These are phyloP conservation scores for Marasmius tenuissimus DNA, from an alignment of 1,284 basidiomycete genomes.

Conservation along the genomic window DNA sequence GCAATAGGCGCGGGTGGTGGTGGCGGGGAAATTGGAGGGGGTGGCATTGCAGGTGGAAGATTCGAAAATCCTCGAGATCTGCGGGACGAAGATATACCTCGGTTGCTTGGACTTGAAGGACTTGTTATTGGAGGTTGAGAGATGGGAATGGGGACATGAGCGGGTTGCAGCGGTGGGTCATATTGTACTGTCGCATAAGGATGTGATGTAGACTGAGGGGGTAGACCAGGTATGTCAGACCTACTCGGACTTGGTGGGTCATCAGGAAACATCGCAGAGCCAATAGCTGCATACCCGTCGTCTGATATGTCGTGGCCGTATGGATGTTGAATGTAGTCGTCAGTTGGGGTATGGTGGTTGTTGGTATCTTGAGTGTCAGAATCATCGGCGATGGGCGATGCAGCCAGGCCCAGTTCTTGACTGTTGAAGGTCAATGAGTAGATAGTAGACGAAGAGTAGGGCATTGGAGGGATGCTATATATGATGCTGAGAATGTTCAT, in stretches of 20 bases:
- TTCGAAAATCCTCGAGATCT: conserved; percentile 51
- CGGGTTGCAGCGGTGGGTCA: conserved; percentile 25
- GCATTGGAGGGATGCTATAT: conserved; percentile 76
- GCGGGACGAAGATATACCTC: conserved; percentile 14
- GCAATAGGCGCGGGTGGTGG: conserved; percentile 48
- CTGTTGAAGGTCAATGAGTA: conserved; percentile 46
- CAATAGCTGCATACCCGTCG: conserved; percentile 46
- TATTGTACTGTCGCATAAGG: conserved; percentile 35
- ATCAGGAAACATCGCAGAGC: conserved; percentile 44
- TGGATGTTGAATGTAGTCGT: conserved; percentile 31
- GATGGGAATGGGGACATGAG: conserved; percentile 21
- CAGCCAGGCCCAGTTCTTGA: background rate
- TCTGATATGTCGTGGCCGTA: conserved; percentile 27
- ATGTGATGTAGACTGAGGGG: conserved; percentile 17
- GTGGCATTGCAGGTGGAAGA: conserved; percentile 66
- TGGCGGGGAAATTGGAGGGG: conserved; percentile 62
- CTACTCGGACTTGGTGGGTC: conserved; percentile 40
- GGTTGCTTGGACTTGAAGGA: conserved; percentile 15
- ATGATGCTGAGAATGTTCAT: conserved; percentile 87
- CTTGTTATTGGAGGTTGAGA: conserved; percentile 18
- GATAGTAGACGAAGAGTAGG: conserved; percentile 56
- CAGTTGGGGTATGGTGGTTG: conserved; percentile 33
- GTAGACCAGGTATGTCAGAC: conserved; percentile 21
- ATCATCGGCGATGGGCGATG: background rate
- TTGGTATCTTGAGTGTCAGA: conserved; percentile 6